These are phyloP conservation scores for Botryotinia convoluta DNA, from an alignment of 2,329 filamentous ascomycete genomes.

Conservation along the genomic window DNA sequence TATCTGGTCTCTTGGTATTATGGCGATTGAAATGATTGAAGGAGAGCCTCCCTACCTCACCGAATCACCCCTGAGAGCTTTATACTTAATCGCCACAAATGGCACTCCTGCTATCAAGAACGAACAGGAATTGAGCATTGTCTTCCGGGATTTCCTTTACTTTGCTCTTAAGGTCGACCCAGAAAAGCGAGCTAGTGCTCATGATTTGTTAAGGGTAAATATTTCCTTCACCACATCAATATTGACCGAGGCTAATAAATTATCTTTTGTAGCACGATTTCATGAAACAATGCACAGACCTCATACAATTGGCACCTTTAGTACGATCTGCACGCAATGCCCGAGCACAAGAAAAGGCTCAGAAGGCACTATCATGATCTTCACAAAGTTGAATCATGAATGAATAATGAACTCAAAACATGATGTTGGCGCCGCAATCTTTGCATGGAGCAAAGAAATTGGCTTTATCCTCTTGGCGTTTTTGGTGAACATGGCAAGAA, in stretches of 20 bases:
- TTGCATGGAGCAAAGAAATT: slow-evolving; percentile 14
- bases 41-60: slow-evolving; percentile 96
- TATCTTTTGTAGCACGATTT: slow-evolving; percentile 65
- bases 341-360: slow-evolving; percentile 78
- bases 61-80: slow-evolving; percentile 85
- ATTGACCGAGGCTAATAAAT: slow-evolving; percentile 3
- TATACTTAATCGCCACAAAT: slow-evolving; percentile 96
- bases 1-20: slow-evolving; percentile 97
- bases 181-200: slow-evolving; percentile 91
- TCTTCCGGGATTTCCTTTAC: slow-evolving; percentile 88
- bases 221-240: neutral
- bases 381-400: slow-evolving; percentile 6
- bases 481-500: slow-evolving; percentile 4
- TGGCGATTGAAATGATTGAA: slow-evolving; percentile 99
- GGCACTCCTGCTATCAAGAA: slow-evolving; percentile 95
- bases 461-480: slow-evolving; percentile 13
- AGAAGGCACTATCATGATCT: slow-evolving; percentile 49
- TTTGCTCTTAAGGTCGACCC: slow-evolving; percentile 96
- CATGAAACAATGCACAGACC: slow-evolving; percentile 72
- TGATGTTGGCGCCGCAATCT: slow-evolving; percentile 16
- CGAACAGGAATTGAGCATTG: slow-evolving; percentile 72
- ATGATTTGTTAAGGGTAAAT: slow-evolving; percentile 87
- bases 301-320: slow-evolving; percentile 77
- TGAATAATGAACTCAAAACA: slow-evolving; percentile 19
- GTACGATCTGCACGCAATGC: slow-evolving; percentile 83